phyloP scores from a whole-genome alignment of 768 basidiomycete species.

The Tricholoma saponaceum region DNA sequence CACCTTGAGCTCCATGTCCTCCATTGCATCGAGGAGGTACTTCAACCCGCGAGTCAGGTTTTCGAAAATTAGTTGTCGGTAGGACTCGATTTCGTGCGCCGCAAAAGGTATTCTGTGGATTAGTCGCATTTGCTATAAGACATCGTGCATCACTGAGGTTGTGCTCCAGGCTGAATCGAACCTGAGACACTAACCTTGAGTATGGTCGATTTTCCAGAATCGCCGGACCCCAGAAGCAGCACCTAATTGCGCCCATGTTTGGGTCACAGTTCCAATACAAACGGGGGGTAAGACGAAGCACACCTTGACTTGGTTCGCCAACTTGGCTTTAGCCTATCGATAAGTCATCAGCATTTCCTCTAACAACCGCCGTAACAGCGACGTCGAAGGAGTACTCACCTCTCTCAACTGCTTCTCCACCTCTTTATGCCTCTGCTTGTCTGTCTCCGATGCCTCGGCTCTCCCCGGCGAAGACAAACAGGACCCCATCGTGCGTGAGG shows the following conservation, averaged over 20 bases:
- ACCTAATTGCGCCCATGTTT: constrained; percentile 42
- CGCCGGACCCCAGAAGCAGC: constrained; percentile 87
- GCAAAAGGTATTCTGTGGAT: constrained; percentile 89
- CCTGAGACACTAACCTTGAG: constrained; percentile 58
- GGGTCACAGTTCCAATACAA: not conserved
- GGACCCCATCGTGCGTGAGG: constrained; percentile 55
- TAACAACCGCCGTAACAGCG: not conserved
- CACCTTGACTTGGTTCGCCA: constrained; percentile 77
- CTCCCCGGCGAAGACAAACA: constrained; percentile 65
- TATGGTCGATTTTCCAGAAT: constrained; percentile 91
- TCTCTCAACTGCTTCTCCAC: constrained; percentile 79
- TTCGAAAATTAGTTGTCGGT: constrained; percentile 88
- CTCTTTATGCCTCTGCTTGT: constrained; percentile 59
- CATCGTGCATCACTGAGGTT: not conserved
- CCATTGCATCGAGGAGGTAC: constrained; percentile 82
- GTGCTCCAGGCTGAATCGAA: not conserved
- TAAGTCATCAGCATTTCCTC: constrained; percentile 3
- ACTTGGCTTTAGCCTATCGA: constrained; percentile 64
- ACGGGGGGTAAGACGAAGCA: constrained; percentile 5
- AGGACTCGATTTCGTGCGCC: constrained; percentile 77
- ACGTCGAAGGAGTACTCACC: constrained; percentile 33
- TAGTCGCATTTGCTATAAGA: constrained; percentile 85
- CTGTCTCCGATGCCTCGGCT: constrained; percentile 64
- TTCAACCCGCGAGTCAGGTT: constrained; percentile 87
- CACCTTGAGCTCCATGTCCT: constrained; percentile 80